Evolutionary conservation across 2,329 filamentous ascomycete genomes (phyloP), one percentile per base, ranked within the genome.

Genomic region (Bipolaris bicolor): DNA sequence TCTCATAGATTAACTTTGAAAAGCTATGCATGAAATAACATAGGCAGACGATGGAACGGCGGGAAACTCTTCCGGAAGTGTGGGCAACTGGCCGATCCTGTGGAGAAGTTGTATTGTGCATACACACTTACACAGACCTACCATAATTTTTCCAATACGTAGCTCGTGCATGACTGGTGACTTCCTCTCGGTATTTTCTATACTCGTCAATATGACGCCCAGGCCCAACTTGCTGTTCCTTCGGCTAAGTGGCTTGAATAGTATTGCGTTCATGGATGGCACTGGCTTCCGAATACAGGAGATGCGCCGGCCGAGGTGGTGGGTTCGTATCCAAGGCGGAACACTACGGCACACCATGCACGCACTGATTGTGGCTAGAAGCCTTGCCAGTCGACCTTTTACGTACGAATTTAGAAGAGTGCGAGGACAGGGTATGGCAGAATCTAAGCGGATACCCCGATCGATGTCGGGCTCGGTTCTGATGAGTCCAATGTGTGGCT

Each of bases 281-380:
- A 29, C 46, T 49, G 33, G 33, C 46, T 39, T 49, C 46, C 34
- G 33, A 5, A 49, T 49, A n/a, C 18, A 37, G 46, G 10, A 49
- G 34, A 49, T 33, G 16, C 9, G 18, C 18, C 40, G 26, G 16
- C 34, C 39, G 26, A 5, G 7, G 5, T 40, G 29, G 24, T 31
- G 22, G 46, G 39, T 18, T 26, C 5, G 20, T 29, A 37, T 51
- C 11, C 39, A n/a, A 29, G 18, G 26, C 31, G 49, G 26, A 34
- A n/a, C 49, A 51, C 20, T 18, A 44, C 9, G 40, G 31, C 16
- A 40, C 40, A 40, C 31, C 49, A 26, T 45, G 49, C 49, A 44
- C 22, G 10, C 34, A 26, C 24, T 46, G 40, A 24, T 34, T 36
- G 49, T 26, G 31, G 31, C 31, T 44, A 40, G 40, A 51, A 36